phyloP scores from a whole-genome alignment of 176 grass and related monocot genomes.

The Otatea glauca region DNA sequence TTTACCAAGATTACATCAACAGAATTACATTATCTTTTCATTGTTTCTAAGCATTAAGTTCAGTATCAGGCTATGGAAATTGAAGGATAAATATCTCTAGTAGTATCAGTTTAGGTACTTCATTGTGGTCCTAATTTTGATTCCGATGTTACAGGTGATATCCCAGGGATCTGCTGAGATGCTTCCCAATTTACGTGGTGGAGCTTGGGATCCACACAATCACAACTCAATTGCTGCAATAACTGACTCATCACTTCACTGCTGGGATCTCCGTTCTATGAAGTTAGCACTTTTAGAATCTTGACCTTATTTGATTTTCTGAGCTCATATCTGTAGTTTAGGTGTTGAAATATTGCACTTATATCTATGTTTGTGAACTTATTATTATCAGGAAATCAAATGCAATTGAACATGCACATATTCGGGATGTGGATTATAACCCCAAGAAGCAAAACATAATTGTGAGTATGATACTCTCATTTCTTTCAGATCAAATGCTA shows the following conservation, averaged over 20 bases:
- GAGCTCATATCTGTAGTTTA: constrained; percentile 33
- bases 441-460: constrained; percentile 88
- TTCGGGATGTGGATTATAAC: constrained; percentile 94
- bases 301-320: constrained; percentile 32
- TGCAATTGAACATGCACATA: constrained; percentile 82
- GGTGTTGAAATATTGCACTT: constrained; percentile 31
- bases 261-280: constrained; percentile 97
- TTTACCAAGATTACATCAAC: constrained; percentile 30
- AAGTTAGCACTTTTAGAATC: constrained; percentile 61
- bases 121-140: constrained; percentile 37
- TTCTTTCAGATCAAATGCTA: constrained; percentile 29
- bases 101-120: constrained; percentile 24
- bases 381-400: constrained; percentile 62
- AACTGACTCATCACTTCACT: constrained; percentile 87
- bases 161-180: constrained; percentile 85
- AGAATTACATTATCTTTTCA: background rate
- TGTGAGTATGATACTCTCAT: constrained; percentile 65
- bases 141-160: constrained; percentile 61
- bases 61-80: constrained; percentile 11
- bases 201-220: constrained; percentile 97
- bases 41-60: constrained; percentile 33
- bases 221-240: constrained; percentile 75
- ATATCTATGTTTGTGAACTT: constrained; percentile 37
- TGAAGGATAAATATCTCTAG: background rate
- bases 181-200: constrained; percentile 84